Evolutionary conservation across 73 alveolate species (phyloP).

Genomic region (Chromera velia): DNA sequence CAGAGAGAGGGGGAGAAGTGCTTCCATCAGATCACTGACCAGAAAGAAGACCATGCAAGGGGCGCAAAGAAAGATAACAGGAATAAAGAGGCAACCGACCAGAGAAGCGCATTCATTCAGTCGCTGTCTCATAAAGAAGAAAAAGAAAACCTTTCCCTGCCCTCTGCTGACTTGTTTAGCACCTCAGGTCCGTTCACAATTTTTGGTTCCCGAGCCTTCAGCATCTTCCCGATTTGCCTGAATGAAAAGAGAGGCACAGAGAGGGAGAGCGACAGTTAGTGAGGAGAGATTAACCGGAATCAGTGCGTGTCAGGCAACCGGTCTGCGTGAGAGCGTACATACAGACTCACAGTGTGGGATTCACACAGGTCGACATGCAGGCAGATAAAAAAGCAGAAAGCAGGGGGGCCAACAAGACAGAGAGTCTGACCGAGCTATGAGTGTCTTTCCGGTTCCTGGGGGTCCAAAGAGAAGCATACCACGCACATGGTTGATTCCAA

Average conservation of each 20-base stretch:
- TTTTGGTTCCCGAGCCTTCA: slow-evolving; percentile 86
- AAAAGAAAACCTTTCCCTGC: too few relatives aligned
- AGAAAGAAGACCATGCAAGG: too few relatives aligned
- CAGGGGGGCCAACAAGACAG: background rate
- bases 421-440: slow-evolving; percentile 61
- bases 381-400: background rate
- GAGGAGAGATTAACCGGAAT: background rate
- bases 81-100: too few relatives aligned
- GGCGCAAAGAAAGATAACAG: too few relatives aligned
- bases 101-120: too few relatives aligned
- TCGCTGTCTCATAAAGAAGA: too few relatives aligned
- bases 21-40: too few relatives aligned
- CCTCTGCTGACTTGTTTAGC: too few relatives aligned
- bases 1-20: too few relatives aligned
- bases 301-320: background rate
- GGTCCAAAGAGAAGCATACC: slow-evolving; percentile 93
- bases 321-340: background rate
- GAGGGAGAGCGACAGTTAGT: background rate
- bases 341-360: background rate
- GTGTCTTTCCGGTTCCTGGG: slow-evolving; percentile 97
- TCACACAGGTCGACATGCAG: background rate
- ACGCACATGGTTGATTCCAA: slow-evolving; percentile 89
- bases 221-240: slow-evolving; percentile 85
- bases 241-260: background rate
- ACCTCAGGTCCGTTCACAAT: slow-evolving; percentile 96